Evolutionary conservation across 2,329 filamentous ascomycete genomes (phyloP).

Genomic region (Penicillium sp.): DNA sequence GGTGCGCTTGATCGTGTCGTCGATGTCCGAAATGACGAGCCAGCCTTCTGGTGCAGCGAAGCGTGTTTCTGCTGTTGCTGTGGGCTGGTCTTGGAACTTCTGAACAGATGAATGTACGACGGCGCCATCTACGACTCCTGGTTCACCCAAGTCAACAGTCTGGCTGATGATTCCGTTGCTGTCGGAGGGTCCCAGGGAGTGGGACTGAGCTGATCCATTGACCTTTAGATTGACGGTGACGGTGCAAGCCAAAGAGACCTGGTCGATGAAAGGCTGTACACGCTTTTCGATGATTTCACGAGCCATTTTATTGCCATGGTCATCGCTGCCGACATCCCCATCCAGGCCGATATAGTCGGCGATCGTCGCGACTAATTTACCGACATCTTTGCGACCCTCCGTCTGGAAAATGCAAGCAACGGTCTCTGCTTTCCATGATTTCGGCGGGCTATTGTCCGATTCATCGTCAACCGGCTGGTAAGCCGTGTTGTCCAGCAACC

Average conservation of each 20-base stretch:
- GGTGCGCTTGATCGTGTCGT: constrained; percentile 93
- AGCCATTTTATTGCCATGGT: constrained; percentile 41
- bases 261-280: constrained; percentile 66
- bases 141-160: constrained; percentile 50
- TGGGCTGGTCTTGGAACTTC: constrained; percentile 19
- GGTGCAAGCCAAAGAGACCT: constrained; percentile 65
- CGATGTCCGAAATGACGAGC: constrained; percentile 82
- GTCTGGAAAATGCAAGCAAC: constrained; percentile 76
- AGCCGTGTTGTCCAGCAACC: constrained; percentile 87
- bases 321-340: constrained; percentile 46
- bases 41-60: constrained; percentile 75
- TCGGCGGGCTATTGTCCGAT: constrained; percentile 19
- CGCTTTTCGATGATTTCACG: constrained; percentile 58
- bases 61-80: constrained; percentile 63
- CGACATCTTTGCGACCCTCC: constrained; percentile 62
- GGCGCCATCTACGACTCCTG: constrained; percentile 46
- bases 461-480: constrained; percentile 50
- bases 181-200: constrained; percentile 65
- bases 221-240: constrained; percentile 62
- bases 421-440: constrained; percentile 73
- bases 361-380: constrained; percentile 65
- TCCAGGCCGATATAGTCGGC: constrained; percentile 65
- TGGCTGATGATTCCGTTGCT: constrained; percentile 68
- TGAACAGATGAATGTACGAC: constrained; percentile 39
- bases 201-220: constrained; percentile 33